These are phyloP conservation scores for Lodderomyces jiufengensis DNA, from an alignment of 1,139 yeast genomes.

Conservation along the genomic window DNA sequence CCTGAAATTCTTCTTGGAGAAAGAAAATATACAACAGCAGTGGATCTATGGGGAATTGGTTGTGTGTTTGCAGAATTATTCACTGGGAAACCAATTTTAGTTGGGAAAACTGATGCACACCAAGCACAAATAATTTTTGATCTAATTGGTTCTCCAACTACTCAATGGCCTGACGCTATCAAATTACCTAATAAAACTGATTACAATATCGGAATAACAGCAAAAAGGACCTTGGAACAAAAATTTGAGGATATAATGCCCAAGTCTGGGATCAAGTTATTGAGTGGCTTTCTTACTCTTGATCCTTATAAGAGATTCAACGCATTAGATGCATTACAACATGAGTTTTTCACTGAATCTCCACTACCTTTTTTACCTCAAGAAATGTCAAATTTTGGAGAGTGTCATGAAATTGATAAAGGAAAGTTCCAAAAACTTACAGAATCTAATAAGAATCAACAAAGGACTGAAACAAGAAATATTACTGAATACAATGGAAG, in stretches of 20 bases:
- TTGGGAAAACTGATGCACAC: slow-evolving; percentile 84
- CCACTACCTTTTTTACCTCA: slow-evolving; percentile 60
- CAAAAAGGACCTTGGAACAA: slow-evolving; percentile 52
- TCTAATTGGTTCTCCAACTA: slow-evolving; percentile 73
- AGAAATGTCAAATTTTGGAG: slow-evolving; percentile 70
- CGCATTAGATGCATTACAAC: slow-evolving; percentile 73
- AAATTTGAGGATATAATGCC: slow-evolving; percentile 35
- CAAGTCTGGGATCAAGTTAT: slow-evolving; percentile 37
- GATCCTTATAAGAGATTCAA: slow-evolving; percentile 74
- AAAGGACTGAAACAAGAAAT: slow-evolving; percentile 6
- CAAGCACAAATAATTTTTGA: slow-evolving; percentile 82
- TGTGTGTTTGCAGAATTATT: slow-evolving; percentile 94
- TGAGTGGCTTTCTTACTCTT: slow-evolving; percentile 53
- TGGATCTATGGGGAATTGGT: slow-evolving; percentile 96
- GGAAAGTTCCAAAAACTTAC: slow-evolving; percentile 48
- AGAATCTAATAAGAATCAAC: slow-evolving; percentile 7
- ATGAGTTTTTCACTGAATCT: slow-evolving; percentile 58
- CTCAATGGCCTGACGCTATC: slow-evolving; percentile 63
- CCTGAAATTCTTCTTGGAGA: slow-evolving; percentile 91
- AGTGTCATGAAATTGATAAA: slow-evolving; percentile 85
- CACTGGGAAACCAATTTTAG: slow-evolving; percentile 74
- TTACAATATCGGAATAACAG: slow-evolving; percentile 40
- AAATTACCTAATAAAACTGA: slow-evolving; percentile 58
- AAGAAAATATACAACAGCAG: slow-evolving; percentile 82
- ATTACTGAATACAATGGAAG: slow-evolving; percentile 6